A percentile compares a stretch with the other conserved stretches of the same genome.
These are phyloP conservation scores for Centella asiatica DNA, from an alignment of 129 eudicot genomes.

Conservation along the genomic window DNA sequence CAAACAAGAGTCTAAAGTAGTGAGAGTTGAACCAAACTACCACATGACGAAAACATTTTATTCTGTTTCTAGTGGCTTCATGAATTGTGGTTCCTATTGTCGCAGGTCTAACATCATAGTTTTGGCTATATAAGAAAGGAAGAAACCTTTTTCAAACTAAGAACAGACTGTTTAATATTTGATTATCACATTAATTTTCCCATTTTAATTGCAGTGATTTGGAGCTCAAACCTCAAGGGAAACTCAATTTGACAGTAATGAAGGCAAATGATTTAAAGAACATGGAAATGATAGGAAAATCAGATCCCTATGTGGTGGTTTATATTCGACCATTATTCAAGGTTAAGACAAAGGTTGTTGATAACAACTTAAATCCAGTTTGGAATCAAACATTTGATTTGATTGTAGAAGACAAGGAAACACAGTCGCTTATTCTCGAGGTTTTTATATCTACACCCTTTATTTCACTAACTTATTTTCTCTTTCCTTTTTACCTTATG, in stretches of 20 bases:
- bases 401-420: constrained; percentile 91
- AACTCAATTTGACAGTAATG: constrained; percentile 53
- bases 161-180: too few species aligned
- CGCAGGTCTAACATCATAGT: too few species aligned
- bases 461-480: too few species aligned
- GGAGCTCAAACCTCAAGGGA: constrained; percentile 98
- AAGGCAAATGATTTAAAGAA: constrained; percentile 74
- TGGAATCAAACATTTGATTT: constrained; percentile 77
- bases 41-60: too few species aligned
- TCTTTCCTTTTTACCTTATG: neutral
- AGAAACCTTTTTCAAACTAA: too few species aligned
- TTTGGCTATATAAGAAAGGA: too few species aligned
- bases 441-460: constrained; percentile 29
- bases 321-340: constrained; percentile 69
- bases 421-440: constrained; percentile 71
- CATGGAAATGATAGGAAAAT: constrained; percentile 90
- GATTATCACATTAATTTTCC: too few species aligned
- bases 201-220: constrained; percentile 90
- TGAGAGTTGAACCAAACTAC: too few species aligned
- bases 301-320: constrained; percentile 84
- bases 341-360: constrained; percentile 64
- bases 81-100: too few species aligned
- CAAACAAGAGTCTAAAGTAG: too few species aligned
- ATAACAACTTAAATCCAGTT: constrained; percentile 80
- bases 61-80: too few species aligned